phyloP scores from a whole-genome alignment of 108 stramenopile species.

The Thalassiosira profunda region DNA sequence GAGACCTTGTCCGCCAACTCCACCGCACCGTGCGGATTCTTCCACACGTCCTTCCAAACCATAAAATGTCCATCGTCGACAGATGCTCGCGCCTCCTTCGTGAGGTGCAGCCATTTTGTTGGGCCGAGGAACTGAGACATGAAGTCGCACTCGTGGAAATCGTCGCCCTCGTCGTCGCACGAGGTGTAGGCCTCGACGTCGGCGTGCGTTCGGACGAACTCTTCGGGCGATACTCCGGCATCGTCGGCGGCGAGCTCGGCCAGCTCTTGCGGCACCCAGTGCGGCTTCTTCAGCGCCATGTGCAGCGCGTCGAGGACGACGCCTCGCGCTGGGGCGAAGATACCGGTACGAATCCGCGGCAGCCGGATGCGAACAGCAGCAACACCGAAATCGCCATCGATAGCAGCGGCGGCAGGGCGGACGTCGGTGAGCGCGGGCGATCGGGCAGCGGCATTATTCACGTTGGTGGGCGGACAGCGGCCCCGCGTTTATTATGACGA shows the following conservation, averaged over 20 bases:
- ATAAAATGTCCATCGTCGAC: constrained; percentile 26
- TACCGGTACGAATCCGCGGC: too few species aligned
- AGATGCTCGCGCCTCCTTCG: not conserved
- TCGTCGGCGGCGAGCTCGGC: constrained; percentile 33
- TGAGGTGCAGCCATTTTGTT: constrained; percentile 47
- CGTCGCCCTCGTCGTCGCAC: constrained; percentile 47
- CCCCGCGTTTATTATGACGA: too few species aligned
- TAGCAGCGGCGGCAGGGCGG: too few species aligned
- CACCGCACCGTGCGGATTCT: constrained; percentile 20
- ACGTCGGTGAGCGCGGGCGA: too few species aligned
- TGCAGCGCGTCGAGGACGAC: too few species aligned
- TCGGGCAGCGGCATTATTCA: too few species aligned
- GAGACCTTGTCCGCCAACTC: constrained; percentile 45
- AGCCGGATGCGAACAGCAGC: too few species aligned
- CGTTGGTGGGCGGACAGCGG: too few species aligned
- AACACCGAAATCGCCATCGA: too few species aligned
- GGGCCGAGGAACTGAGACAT: constrained; percentile 35
- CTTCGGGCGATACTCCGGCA: not conserved
- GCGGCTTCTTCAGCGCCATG: too few species aligned
- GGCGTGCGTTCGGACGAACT: constrained; percentile 15
- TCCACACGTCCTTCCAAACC: constrained; percentile 47
- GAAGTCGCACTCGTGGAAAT: constrained; percentile 44
- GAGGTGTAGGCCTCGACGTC: constrained; percentile 43
- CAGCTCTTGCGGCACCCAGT: constrained; percentile 40
- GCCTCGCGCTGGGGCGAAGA: too few species aligned